Percentiles rank a stretch among this genome's conserved stretches.
These are phyloP conservation scores for Venturia aucupariae DNA, from an alignment of 2,329 filamentous ascomycete species.

Conservation along the genomic window DNA sequence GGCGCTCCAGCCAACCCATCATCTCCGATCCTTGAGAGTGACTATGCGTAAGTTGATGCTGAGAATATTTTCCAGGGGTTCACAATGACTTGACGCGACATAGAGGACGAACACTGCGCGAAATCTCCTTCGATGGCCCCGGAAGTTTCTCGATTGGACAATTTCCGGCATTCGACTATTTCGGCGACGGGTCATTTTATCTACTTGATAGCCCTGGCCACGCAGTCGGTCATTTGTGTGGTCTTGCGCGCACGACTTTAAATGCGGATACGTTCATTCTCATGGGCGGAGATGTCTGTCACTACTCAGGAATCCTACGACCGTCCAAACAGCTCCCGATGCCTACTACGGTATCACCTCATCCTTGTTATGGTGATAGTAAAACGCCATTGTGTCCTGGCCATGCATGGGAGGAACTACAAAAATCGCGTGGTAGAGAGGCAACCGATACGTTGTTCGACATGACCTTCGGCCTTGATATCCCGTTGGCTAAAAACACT, in stretches of 20 bases:
- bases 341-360: conserved; percentile 20
- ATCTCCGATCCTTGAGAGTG: conserved; percentile 20
- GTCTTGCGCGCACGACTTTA: conserved; percentile 28
- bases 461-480: conserved; percentile 26
- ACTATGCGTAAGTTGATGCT: conserved; percentile 16
- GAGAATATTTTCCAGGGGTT: background rate
- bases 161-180: conserved; percentile 44
- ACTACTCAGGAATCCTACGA: conserved; percentile 31
- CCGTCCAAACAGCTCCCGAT: conserved; percentile 28
- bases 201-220: conserved; percentile 44
- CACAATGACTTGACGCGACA: background rate
- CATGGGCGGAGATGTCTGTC: conserved; percentile 37
- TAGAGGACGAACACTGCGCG: conserved; percentile 17
- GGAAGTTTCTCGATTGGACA: conserved; percentile 33
- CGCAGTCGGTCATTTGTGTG: conserved; percentile 24
- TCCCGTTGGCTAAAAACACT: conserved; percentile 28
- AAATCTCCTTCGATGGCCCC: conserved; percentile 18
- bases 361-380: background rate
- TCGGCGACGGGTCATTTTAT: conserved; percentile 48
- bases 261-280: conserved; percentile 32
- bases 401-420: background rate
- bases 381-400: background rate
- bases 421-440: conserved; percentile 31
- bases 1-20: conserved; percentile 34
- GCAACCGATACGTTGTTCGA: conserved; percentile 29